Conservation (phyloP, 257 asterid genomes). For the Leonotis leonurus region DNA sequence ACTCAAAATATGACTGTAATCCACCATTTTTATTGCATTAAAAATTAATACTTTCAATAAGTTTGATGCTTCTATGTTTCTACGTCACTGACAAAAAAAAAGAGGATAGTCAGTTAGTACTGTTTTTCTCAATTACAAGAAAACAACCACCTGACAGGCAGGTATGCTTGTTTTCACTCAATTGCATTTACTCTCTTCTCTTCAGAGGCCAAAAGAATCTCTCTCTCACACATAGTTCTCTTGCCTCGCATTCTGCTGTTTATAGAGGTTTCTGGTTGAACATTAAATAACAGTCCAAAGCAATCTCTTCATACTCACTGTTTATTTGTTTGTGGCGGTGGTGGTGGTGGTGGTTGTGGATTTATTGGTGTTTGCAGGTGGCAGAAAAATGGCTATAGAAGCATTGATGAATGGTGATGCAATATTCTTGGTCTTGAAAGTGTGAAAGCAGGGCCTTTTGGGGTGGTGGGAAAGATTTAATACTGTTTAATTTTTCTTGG, state of each 20-base stretch:
- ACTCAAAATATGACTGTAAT: conserved; percentile 11
- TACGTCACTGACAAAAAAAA: conserved; percentile 21
- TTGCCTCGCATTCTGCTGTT: conserved; percentile 9
- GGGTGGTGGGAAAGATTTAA: conserved; percentile 17
- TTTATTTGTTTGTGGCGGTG: conserved; percentile 11
- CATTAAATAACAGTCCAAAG: neutral
- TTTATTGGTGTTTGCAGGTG: conserved; percentile 28
- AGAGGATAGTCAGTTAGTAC: conserved; percentile 15
- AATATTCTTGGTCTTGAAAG: conserved; percentile 17
- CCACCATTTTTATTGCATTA: conserved; percentile 6
- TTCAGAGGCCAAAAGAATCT: neutral
- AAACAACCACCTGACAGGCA: conserved; percentile 8
- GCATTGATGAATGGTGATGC: conserved; percentile 39
- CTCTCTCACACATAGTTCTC: conserved; percentile 1
- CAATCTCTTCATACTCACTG: conserved; percentile 10
- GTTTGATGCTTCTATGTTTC: conserved; percentile 15
- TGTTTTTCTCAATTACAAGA: conserved; percentile 33
- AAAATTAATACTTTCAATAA: conserved; percentile 7
- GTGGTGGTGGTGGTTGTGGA: conserved; percentile 34
- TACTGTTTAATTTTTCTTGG: neutral
- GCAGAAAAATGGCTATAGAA: conserved; percentile 12
- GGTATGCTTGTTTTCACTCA: conserved; percentile 6
- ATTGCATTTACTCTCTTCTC: conserved; percentile 17
- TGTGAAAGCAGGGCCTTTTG: conserved; percentile 7
- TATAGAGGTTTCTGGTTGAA: conserved; percentile 5